Evolutionary conservation across 169 alveolate genomes (phyloP).

Genomic region (Eimeria sp.): DNA sequence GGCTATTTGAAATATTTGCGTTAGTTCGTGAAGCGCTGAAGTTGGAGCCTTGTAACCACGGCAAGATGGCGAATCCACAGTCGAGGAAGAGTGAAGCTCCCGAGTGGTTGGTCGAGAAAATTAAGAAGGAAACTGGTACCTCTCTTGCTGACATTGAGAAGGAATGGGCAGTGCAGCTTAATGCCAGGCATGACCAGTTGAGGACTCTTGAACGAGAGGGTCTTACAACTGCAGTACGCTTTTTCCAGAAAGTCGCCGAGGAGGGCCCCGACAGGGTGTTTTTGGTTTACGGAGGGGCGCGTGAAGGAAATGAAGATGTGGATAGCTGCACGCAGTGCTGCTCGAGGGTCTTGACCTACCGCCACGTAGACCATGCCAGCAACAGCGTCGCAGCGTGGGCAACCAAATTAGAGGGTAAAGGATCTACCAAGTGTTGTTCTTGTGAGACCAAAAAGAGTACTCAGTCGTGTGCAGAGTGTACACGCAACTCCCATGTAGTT

Average conservation of each 20-base stretch:
- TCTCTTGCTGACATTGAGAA: constrained; percentile 42
- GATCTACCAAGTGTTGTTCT: not conserved
- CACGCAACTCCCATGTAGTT: constrained; percentile 1
- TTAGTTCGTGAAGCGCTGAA: not conserved
- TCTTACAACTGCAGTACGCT: constrained; percentile 47
- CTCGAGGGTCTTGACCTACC: constrained; percentile 61
- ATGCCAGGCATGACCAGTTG: constrained; percentile 36
- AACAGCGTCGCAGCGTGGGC: constrained; percentile 76
- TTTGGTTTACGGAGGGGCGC: constrained; percentile 56
- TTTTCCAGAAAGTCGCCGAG: constrained; percentile 42
- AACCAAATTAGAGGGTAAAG: not conserved
- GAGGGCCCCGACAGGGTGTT: constrained; percentile 40
- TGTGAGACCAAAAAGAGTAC: not conserved
- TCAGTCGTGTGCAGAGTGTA: constrained; percentile 16
- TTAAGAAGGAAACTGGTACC: constrained; percentile 21
- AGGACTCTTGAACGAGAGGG: not conserved
- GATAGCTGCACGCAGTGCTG: constrained; percentile 41
- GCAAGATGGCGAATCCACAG: constrained; percentile 17
- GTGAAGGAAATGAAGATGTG: not conserved
- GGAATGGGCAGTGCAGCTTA: constrained; percentile 34
- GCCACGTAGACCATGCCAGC: constrained; percentile 67
- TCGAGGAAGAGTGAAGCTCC: not conserved
- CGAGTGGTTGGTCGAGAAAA: not conserved
- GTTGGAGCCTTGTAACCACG: not conserved
- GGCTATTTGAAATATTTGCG: too few relatives aligned